Base-by-base conservation (phyloP, 2,329 filamentous ascomycete species). In the Paecilomyces niveus region DNA sequence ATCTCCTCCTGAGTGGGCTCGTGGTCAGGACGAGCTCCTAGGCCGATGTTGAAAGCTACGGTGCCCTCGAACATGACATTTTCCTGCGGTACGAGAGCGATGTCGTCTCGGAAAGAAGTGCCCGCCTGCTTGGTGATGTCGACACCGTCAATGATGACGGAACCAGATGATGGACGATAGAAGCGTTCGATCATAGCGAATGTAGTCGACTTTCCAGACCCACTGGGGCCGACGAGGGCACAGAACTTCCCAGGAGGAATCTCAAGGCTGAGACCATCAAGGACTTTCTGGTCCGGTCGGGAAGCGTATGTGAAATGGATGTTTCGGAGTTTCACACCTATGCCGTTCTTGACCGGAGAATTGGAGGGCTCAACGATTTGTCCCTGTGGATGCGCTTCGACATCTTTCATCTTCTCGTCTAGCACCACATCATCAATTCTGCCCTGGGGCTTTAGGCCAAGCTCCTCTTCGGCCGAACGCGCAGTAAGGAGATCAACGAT, bases 231-330 rank as follows among this genome's bases (percentile, higher is more conserved):
- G 2, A 88, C 85, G 10, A 89, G 75, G 1, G 84, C 86, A 61
- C 80, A 81, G 66, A 88, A 88, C 57, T 85, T 80, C 1, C 84
- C 83, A 0, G 84, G 77, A 31, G 79, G 72, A 54, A 89, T 82
- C 0, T 77, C 78, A 32, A 89, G 76, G 11, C 77, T 82, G 13
- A 89, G 73, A 1, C 77, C 79, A 21, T 79, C 73, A 1, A 90
- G 74, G 11, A 89, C 83, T 33, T 78, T 74, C 13, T 81, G 75
- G 49, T 85, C 79, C 0, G 85, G 83, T 0, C 86, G 80, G 18
- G 84, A 80, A 1, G 87, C 85, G 63, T 90, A 90, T 6, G 85
- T 75, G 68, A 90, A 90, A 21, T 79, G 73, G 4, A 90, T 81
- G 59, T 85, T 75, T 39, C 76, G 76, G 67, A 90, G 85, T 15